phyloP scores from a whole-genome alignment of 1,284 basidiomycete genomes.

The Sanghuangporus sanghuang region DNA sequence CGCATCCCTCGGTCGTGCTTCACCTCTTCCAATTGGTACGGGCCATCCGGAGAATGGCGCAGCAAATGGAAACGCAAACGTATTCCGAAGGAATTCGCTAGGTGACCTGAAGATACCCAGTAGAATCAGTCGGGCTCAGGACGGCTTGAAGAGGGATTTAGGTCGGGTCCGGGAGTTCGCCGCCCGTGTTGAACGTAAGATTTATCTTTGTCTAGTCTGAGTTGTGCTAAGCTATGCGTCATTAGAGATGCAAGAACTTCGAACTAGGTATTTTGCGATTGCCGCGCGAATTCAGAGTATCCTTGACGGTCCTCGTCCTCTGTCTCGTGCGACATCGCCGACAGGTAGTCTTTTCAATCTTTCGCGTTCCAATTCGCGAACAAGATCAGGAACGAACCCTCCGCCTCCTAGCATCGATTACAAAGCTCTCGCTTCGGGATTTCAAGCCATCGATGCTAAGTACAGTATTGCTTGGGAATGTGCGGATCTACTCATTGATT shows the following conservation, averaged over 20 bases:
- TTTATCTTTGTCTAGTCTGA: background rate
- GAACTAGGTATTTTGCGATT: slow-evolving; percentile 44
- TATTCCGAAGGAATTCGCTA: slow-evolving; percentile 45
- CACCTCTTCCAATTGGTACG: slow-evolving; percentile 33
- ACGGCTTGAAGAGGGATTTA: slow-evolving; percentile 71
- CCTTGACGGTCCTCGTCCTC: slow-evolving; percentile 14
- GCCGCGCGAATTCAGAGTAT: slow-evolving; percentile 18
- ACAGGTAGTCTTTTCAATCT: slow-evolving; percentile 12
- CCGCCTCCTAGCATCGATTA: slow-evolving; percentile 14
- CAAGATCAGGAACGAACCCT: slow-evolving; percentile 16
- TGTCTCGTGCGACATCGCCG: slow-evolving; percentile 15
- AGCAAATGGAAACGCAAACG: background rate
- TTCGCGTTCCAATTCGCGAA: slow-evolving; percentile 13
- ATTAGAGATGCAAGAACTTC: slow-evolving; percentile 32
- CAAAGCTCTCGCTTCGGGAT: slow-evolving; percentile 11
- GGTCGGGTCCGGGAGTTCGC: slow-evolving; percentile 86
- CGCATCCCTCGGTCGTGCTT: slow-evolving; percentile 58
- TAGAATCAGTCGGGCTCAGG: slow-evolving; percentile 81
- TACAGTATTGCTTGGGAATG: slow-evolving; percentile 45
- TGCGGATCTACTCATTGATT: slow-evolving; percentile 41
- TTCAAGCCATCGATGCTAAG: slow-evolving; percentile 28
- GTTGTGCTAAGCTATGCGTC: background rate
- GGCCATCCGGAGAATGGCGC: background rate
- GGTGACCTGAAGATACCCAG: slow-evolving; percentile 82
- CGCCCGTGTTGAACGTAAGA: slow-evolving; percentile 71